Evolutionary conservation across 345 rosid genomes (phyloP).

Genomic region (Citrus trifoliata): DNA sequence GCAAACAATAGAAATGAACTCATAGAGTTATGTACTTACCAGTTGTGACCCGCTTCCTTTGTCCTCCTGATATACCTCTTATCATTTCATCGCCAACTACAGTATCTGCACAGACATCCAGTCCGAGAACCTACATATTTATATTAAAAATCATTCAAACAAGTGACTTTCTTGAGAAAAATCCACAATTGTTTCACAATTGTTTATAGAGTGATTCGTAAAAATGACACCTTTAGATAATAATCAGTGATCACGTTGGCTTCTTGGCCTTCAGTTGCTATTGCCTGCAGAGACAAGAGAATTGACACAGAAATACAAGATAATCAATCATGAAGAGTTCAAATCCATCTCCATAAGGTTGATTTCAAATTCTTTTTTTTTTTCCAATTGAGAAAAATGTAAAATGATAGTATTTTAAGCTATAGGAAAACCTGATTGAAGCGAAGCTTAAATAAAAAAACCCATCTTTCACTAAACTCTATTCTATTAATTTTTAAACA

Average conservation of each 20-base stretch:
- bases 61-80: too few species aligned
- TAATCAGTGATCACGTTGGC: constrained; percentile 43
- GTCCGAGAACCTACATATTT: constrained; percentile 43
- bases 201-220: not conserved
- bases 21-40: not conserved
- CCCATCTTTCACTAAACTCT: too few species aligned
- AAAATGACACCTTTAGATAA: not conserved
- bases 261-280: constrained; percentile 44
- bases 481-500: not conserved
- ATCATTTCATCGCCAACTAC: constrained; percentile 51
- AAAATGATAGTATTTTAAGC: too few species aligned
- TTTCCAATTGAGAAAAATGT: not conserved
- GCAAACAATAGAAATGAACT: too few species aligned
- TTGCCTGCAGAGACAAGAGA: constrained; percentile 32
- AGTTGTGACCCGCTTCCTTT: too few species aligned
- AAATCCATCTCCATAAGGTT: not conserved
- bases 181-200: too few species aligned
- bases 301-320: not conserved
- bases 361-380: too few species aligned
- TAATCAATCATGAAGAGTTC: not conserved
- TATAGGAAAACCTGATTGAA: not conserved
- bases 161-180: not conserved
- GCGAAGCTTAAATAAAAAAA: not conserved
- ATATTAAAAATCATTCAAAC: not conserved
- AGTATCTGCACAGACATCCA: constrained; percentile 61